phyloP scores from a whole-genome alignment of 805 yeast genomes.

The Maudiozyma bulderi region DNA sequence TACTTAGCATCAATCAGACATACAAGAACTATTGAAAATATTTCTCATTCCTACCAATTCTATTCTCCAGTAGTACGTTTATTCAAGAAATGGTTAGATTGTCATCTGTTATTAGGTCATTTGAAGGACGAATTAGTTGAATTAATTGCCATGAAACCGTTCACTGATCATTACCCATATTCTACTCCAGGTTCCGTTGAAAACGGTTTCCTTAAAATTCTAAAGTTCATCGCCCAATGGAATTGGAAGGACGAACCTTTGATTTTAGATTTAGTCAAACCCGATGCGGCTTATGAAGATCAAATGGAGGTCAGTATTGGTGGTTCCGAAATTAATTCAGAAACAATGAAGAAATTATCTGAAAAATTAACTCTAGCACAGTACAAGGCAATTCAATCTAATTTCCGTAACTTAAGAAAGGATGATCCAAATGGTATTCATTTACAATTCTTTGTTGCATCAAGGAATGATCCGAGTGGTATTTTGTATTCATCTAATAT shows the following conservation, averaged over 20 bases:
- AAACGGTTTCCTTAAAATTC: slow-evolving; percentile 68
- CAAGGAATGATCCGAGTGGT: slow-evolving; percentile 81
- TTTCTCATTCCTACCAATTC: slow-evolving; percentile 61
- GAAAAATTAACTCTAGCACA: slow-evolving; percentile 56
- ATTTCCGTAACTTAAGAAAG: slow-evolving; percentile 59
- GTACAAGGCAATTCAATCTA: slow-evolving; percentile 50
- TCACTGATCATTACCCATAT: slow-evolving; percentile 83
- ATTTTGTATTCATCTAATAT: slow-evolving; percentile 63
- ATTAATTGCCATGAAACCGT: slow-evolving; percentile 70
- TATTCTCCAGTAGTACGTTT: slow-evolving; percentile 74
- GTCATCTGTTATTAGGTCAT: slow-evolving; percentile 65
- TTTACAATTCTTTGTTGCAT: slow-evolving; percentile 73
- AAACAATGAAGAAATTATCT: slow-evolving; percentile 37
- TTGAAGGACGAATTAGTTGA: slow-evolving; percentile 75
- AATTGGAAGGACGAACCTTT: slow-evolving; percentile 89
- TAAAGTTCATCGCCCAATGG: slow-evolving; percentile 72
- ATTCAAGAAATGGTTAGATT: slow-evolving; percentile 82
- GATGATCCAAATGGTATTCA: slow-evolving; percentile 75
- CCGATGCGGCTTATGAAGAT: slow-evolving; percentile 32
- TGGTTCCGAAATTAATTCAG: slow-evolving; percentile 25
- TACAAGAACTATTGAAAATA: slow-evolving; percentile 63
- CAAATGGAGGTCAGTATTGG: slow-evolving; percentile 17
- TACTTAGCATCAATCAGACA: slow-evolving; percentile 68
- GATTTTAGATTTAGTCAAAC: slow-evolving; percentile 63
- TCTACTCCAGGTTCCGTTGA: slow-evolving; percentile 68